Evolutionary conservation across 768 basidiomycete species (phyloP), one percentile per base, ranked within the genome.

Genomic region (Inosperma sp.): DNA sequence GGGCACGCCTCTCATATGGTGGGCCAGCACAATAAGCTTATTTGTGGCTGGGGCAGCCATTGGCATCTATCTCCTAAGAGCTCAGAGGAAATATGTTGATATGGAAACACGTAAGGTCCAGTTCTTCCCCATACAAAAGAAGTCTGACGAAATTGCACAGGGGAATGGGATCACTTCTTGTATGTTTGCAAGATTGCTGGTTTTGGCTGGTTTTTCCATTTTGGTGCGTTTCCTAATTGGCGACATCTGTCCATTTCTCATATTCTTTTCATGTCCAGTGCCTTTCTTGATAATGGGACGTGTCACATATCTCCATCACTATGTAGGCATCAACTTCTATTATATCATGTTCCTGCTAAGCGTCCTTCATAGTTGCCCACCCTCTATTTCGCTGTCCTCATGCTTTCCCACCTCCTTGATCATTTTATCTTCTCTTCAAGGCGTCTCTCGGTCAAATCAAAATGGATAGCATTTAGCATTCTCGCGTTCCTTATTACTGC

Each of bases 251-350:
- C 17, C 8, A 29, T 21, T 40, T 9, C 17, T 3, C 37, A 19
- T 8, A 26, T 14, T 16, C 6, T 35, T 46, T 27, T 29, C 37
- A 10, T 44, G 17, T 57, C 8, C 59, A 96, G 94, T 86, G 19
- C 95, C 95, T 2, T 99, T 97, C 84, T 72, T 97, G 57, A 84
- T 97, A 72, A 99, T 99, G 96, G 94, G 91, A 17, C 90, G 93
- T 52, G 90, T 93, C 3, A 96, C 93, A 25, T 97, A 97, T 60
- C 72, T 98, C 22, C 95, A 98, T 67, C 93, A 96, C 74, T 97
- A 95, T 64, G 91, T 94, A 59, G 57, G 88, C 79, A 22, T 25
- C 44, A 41, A 35, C 14, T 49, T 16, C n/a, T 22, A 22, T 26
- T 40, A 30, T 42, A 19, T 17, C 57, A 9, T 29, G 51, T 21